Percentiles rank a stretch among this genome's conserved stretches.
Conservation (phyloP, 2,329 filamentous ascomycete species). For the Apiospora koreana region DNA sequence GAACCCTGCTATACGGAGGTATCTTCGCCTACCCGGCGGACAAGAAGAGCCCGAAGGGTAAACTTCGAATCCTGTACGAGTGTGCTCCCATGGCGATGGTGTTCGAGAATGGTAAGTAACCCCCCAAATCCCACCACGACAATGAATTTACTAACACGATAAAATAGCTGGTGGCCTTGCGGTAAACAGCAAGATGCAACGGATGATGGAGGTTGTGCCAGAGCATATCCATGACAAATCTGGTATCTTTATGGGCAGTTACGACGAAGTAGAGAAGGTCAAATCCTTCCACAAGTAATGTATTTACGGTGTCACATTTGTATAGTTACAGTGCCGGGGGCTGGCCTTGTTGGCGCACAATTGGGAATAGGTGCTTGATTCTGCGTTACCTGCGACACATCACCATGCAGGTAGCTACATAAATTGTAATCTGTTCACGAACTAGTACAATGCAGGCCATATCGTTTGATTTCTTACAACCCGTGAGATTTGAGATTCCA, state of each 20-base stretch:
- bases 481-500: not conserved
- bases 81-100: slow-evolving; percentile 99
- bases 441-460: not conserved
- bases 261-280: slow-evolving; percentile 94
- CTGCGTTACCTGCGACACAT: not conserved
- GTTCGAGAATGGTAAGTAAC: slow-evolving; percentile 86
- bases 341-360: not conserved
- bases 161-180: slow-evolving; percentile 82
- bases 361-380: not conserved
- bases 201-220: slow-evolving; percentile 87
- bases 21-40: slow-evolving; percentile 98
- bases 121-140: not conserved
- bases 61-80: slow-evolving; percentile 95
- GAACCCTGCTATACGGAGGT: slow-evolving; percentile 91
- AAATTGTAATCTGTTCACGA: not conserved
- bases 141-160: slow-evolving; percentile 26
- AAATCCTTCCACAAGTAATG: slow-evolving; percentile 72
- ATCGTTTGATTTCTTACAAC: not conserved
- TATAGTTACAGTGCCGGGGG: not conserved
- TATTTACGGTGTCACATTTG: not conserved
- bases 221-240: slow-evolving; percentile 94
- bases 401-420: not conserved
- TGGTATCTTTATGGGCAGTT: slow-evolving; percentile 94
- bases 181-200: slow-evolving; percentile 84
- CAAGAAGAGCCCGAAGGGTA: slow-evolving; percentile 98